A percentile compares a stretch with the other conserved stretches of the same genome.
Evolutionary conservation across 805 yeast genomes (phyloP).

Genomic region (Saccharomycopsis oosterbeekiorum): DNA sequence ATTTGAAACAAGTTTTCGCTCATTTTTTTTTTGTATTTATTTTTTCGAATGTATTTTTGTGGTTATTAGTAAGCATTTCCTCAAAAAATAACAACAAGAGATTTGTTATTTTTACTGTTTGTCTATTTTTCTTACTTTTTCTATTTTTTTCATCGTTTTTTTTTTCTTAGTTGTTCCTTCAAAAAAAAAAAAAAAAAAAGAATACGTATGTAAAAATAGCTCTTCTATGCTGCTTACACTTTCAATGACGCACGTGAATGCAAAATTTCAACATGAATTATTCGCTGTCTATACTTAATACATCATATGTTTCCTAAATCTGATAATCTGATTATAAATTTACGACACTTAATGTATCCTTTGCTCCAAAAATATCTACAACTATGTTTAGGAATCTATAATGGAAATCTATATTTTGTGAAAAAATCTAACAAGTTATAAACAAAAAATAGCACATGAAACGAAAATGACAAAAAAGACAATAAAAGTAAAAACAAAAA

Average conservation of each 20-base stretch:
- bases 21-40: constrained; percentile 2
- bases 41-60: not conserved
- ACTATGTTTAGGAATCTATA: not conserved
- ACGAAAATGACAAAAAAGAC: not conserved
- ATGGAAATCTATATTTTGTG: not conserved
- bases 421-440: not conserved
- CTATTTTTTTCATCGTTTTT: not conserved
- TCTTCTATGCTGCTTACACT: not conserved
- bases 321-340: not conserved
- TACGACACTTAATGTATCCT: not conserved
- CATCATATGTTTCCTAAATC: not conserved
- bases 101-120: not conserved
- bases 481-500: not conserved
- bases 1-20: constrained; percentile 23
- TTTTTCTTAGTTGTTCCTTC: not conserved
- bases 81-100: not conserved
- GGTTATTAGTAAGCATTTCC: not conserved
- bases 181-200: not conserved
- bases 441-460: not conserved
- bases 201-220: not conserved
- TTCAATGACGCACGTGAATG: not conserved
- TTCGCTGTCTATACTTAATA: not conserved
- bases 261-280: not conserved
- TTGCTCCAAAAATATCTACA: too few species aligned
- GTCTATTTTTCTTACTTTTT: not conserved